phyloP scores from a whole-genome alignment of 805 yeast species.

The Nakazawaea holstii region DNA sequence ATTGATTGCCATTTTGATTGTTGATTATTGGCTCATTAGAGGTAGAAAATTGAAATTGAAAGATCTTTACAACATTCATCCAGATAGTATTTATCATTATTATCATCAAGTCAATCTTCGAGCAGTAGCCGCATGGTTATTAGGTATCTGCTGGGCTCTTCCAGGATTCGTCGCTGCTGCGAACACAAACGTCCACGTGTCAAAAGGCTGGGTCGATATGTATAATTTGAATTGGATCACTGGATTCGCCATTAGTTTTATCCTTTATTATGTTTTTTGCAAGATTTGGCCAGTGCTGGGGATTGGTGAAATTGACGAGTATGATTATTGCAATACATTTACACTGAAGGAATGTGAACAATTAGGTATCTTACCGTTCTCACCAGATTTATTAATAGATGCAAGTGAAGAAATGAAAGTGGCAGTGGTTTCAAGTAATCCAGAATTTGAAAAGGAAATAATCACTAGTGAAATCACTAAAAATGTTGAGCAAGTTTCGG shows the following conservation, averaged over 20 bases:
- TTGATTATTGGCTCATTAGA: slow-evolving; percentile 36
- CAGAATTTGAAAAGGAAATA: slow-evolving; percentile 3
- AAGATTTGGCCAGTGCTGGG: slow-evolving; percentile 31
- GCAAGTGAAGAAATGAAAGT: not conserved
- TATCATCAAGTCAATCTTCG: slow-evolving; percentile 38
- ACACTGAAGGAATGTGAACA: slow-evolving; percentile 26
- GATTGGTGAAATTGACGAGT: slow-evolving; percentile 27
- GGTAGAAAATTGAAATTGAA: slow-evolving; percentile 31
- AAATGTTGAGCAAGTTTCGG: not conserved
- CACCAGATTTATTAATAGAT: not conserved
- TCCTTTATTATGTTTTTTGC: slow-evolving; percentile 30
- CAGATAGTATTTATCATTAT: slow-evolving; percentile 31
- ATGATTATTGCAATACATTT: slow-evolving; percentile 26
- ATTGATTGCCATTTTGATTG: slow-evolving; percentile 29
- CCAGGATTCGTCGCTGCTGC: slow-evolving; percentile 40
- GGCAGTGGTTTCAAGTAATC: slow-evolving; percentile 1
- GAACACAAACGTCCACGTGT: slow-evolving; percentile 10
- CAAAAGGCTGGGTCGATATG: slow-evolving; percentile 32
- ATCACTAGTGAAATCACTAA: not conserved
- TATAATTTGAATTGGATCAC: slow-evolving; percentile 62
- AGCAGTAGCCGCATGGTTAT: slow-evolving; percentile 30
- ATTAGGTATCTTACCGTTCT: slow-evolving; percentile 23
- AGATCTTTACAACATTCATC: slow-evolving; percentile 30
- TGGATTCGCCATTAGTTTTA: slow-evolving; percentile 53
- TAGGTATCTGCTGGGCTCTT: slow-evolving; percentile 40